Evolutionary conservation across 805 yeast species (phyloP), one percentile per base, ranked within the genome.

Genomic region (Metschnikowia noctiluminum): DNA sequence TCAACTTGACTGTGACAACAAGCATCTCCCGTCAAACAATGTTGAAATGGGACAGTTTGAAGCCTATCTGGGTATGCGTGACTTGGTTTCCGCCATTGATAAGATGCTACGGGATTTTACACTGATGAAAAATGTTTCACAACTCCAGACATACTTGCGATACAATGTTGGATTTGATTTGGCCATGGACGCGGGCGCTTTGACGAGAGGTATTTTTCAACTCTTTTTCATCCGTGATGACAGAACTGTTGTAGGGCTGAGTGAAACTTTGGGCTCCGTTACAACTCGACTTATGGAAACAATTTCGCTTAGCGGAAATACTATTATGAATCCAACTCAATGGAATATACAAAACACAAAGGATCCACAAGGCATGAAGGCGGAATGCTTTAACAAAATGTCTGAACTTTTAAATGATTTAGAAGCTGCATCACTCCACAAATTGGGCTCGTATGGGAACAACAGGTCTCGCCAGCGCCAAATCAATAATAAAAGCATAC

Each of bases 401-500:
- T 36, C 51, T 15, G 50, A 45, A 7, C 48, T 55, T 16, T 42
- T 53, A 28, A 50, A 51, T 49, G 82, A 84, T 58, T 60, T 79
- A 36, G 76, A 81, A 58, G 61, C 72, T 36, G 77, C 76, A 21
- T 42, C 60, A 6, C 70, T 69, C 49, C 71, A 68, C 39, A 58
- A 61, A 34, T 41, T 72, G 31, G 62, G 65, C 2, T 52, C 58
- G 1, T 55, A 49, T 37, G 73, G 66, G 8, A 64, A 84, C 62
- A 92, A 92, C 59, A 82, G 89, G 34, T 81, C 95, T 43, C 76
- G 96, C 48, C 90, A 89, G 60, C 80, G 97, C 53, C 96, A 89
- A 62, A 79, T 85, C 40, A 59, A 53, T 68, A 85, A 58, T 70
- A 83, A 53, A 71, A 83, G 59, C 70, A 77, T 59, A 60, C 82